These are phyloP conservation scores for Hyparrhenia diplandra DNA, from an alignment of 176 grass and related monocot species.

Conservation along the genomic window DNA sequence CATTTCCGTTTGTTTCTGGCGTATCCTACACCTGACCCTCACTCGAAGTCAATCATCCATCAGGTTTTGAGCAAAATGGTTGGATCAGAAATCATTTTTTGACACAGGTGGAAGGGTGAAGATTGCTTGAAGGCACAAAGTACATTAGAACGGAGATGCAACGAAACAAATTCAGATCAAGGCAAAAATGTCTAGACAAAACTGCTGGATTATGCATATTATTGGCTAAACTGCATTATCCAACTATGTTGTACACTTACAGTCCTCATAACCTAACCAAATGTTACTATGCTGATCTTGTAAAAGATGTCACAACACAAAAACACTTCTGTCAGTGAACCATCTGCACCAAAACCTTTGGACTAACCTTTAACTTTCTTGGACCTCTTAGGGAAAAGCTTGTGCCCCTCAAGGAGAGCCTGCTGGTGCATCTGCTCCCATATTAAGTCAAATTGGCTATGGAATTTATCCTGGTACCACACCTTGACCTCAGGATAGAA, in stretches of 20 bases:
- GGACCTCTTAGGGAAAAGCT: slow-evolving; percentile 64
- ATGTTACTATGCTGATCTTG: background rate
- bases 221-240: background rate
- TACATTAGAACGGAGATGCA: background rate
- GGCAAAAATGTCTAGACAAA: background rate
- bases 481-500: slow-evolving; percentile 51
- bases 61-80: background rate
- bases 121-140: background rate
- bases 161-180: slow-evolving; percentile 1
- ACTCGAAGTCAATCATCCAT: background rate
- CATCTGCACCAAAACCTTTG: background rate
- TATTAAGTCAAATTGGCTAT: slow-evolving; percentile 39
- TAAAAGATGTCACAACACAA: slow-evolving; percentile 11
- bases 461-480: slow-evolving; percentile 61
- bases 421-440: slow-evolving; percentile 71
- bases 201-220: background rate
- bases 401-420: slow-evolving; percentile 39
- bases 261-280: background rate
- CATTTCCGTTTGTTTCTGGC: background rate
- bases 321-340: slow-evolving; percentile 11
- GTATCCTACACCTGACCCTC: background rate
- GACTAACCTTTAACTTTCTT: slow-evolving; percentile 46
- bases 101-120: background rate
- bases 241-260: background rate
- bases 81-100: background rate